Evolutionary conservation across 2,329 filamentous ascomycete genomes (phyloP), one percentile per base, ranked within the genome.

Genomic region (Nigrospora oryzae): DNA sequence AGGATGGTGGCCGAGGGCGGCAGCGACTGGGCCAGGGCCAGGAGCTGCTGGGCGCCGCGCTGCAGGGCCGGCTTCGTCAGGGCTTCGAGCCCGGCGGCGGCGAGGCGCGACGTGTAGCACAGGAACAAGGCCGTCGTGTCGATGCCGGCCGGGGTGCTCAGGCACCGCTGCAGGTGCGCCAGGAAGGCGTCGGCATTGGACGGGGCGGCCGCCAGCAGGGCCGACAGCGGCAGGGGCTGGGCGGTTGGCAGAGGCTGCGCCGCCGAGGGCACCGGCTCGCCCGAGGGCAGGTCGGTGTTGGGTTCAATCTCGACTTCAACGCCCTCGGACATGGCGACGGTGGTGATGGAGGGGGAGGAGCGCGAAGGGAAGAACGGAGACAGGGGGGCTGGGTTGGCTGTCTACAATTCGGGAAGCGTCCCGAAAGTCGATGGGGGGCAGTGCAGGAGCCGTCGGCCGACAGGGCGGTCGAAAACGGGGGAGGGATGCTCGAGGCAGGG

Each of bases 81-180:
- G 38, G 65, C 54, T 44, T 72, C 64, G 55, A 84, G 72, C 19
- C 74, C 53, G 23, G 71, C 65, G 48, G 74, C 70, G 41, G 69
- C 56, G 44, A 83, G 64, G 49, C 78, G 80, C 44, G 83, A 73
- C 47, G 73, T 66, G 69, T 90, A 91, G 66, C 82, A 79, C 49
- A 83, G 61, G 53, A 84, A 78, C 50, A 83, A 75, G 54, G 90
- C 79, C 49, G 82, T 70, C 40, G 77, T 75, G 65, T 89, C 86
- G 61, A 84, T 79, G 57, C 85, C 84, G 33, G 74, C 64, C 38
- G 84, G 79, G 11, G 83, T 84, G 51, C 79, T 75, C 54, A 89
- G 70, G 58, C 85, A 78, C 52, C 80, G 80, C 57, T 74, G 67
- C 40, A 82, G 69, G 61, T 74, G 73, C 23, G 69, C 59, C 50